Evolutionary conservation across 106 monocot species (phyloP).

Genomic region (Cymbidium sinense): DNA sequence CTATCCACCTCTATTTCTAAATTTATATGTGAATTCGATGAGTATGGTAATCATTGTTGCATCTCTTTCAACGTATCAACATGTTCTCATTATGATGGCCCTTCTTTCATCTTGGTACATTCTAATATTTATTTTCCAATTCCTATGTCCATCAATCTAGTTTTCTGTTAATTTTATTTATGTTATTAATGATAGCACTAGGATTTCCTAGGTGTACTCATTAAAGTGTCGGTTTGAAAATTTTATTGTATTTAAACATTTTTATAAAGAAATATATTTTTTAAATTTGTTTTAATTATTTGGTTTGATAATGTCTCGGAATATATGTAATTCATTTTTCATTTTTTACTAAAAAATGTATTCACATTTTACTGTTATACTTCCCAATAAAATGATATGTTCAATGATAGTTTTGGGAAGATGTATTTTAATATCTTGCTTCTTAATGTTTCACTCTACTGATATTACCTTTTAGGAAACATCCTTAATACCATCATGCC

Average conservation of each 20-base stretch:
- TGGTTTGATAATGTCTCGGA: neutral
- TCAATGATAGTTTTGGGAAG: neutral
- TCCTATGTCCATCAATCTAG: neutral
- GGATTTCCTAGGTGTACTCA: neutral
- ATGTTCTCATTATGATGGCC: no score
- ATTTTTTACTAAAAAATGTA: neutral
- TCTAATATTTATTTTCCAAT: neutral
- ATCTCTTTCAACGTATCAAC: neutral
- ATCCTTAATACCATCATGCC: neutral
- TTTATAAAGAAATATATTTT: neutral
- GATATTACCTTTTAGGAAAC: neutral
- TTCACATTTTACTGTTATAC: neutral
- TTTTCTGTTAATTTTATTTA: neutral
- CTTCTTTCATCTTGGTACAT: no score
- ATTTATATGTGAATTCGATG: neutral
- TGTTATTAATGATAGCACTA: neutral
- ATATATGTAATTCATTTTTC: neutral
- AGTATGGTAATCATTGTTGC: neutral
- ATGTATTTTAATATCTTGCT: neutral
- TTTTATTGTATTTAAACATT: neutral
- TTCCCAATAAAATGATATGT: neutral
- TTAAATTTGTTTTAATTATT: neutral
- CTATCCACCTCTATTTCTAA: neutral
- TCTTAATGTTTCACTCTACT: neutral
- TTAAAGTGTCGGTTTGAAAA: neutral